Conservation (phyloP, 2,329 filamentous ascomycete species). For the Pyrenophora graminea region DNA sequence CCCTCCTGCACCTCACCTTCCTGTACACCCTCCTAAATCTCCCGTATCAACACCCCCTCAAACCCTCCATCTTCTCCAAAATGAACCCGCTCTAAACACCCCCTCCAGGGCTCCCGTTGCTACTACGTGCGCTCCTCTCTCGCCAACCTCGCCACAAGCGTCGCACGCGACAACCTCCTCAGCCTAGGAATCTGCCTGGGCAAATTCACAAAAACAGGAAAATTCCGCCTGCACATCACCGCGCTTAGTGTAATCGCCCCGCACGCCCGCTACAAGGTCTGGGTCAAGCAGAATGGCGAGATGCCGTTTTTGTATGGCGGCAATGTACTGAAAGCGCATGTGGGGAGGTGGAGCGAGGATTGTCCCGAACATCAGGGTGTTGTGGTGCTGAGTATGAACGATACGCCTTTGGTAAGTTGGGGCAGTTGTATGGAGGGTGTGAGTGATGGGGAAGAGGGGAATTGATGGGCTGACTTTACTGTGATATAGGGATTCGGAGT, state of each 20-base stretch:
- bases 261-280: conserved; percentile 94
- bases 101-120: conserved; percentile 71
- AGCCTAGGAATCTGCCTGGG: conserved; percentile 89
- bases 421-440: background rate
- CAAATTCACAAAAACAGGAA: conserved; percentile 95
- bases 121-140: conserved; percentile 91
- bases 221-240: conserved; percentile 93
- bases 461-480: background rate
- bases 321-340: conserved; percentile 81
- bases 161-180: conserved; percentile 79
- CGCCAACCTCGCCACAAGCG: conserved; percentile 86
- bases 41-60: background rate
- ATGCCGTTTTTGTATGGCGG: conserved; percentile 97
- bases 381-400: conserved; percentile 88
- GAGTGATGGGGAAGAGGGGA: background rate
- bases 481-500: conserved; percentile 84
- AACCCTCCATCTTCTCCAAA: background rate
- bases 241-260: conserved; percentile 86
- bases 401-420: conserved; percentile 69
- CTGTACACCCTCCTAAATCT: background rate
- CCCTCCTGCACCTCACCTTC: background rate
- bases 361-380: conserved; percentile 92
- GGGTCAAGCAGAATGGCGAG: conserved; percentile 93
- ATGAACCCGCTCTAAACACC: conserved; percentile 5
- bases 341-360: conserved; percentile 86